Base-by-base conservation (phyloP, 2,329 filamentous ascomycete genomes). In the Lachnellula cervina region DNA sequence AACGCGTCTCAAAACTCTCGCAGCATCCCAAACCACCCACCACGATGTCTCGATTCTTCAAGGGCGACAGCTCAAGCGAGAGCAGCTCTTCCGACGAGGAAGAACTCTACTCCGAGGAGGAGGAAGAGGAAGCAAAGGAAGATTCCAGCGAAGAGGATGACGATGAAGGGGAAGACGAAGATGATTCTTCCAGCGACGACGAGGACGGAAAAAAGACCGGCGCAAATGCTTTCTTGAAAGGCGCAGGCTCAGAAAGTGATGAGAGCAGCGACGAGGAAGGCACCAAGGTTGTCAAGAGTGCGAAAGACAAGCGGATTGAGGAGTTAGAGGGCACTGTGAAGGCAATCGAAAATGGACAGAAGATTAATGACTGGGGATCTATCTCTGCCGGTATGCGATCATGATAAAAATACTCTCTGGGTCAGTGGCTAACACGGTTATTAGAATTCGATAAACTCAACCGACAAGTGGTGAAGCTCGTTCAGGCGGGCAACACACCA, bases 11-110 rank as follows among this genome's bases (percentile, higher is more conserved):
- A n/a, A n/a, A n/a, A n/a, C n/a, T n/a, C n/a, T n/a, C n/a, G n/a
- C n/a, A n/a, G n/a, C n/a, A 58, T 49, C 55, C 37, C 57, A 55
- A 49, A 49, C 52, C 35, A 49, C 47, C 52, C 42, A 54, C 73
- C 77, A 88, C 71, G 61, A 94, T 93, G 89, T 97, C 94, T 82
- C 89, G 91, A 79, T 99, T 97, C 78, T 97, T 97, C 82, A 89
- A 90, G 76, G 89, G 89, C 74, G 92, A 96, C 77, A 97, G 92
- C 84, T 96, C 93, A 71, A 90, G 85, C 80, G 92, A 97, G 77
- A 92, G 84, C 79, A 90, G 90, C 81, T 96, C 90, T 62, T 84
- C 81, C 70, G 93, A 97, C 68, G 93, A 97, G 80, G 92, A 97
- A 79, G 88, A 92, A 76, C 87, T 96, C 76, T 95, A 95, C 84